Percentiles rank a stretch among this genome's conserved stretches.
Conservation (phyloP, 1,139 yeast genomes). For the Yamadazyma conglobata region DNA sequence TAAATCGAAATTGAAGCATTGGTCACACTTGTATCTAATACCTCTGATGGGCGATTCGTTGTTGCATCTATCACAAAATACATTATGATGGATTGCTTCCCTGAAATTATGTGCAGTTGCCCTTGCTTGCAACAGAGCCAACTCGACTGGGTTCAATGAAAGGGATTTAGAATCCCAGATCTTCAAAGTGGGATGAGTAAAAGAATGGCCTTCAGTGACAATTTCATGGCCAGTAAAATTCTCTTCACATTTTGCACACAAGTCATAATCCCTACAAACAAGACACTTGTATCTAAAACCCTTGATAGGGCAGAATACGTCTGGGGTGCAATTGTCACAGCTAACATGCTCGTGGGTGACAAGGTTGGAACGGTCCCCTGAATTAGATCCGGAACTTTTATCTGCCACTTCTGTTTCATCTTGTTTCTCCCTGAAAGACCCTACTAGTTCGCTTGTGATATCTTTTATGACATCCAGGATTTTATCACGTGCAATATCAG, state of each 20-base stretch:
- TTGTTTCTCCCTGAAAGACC: conserved; percentile 5
- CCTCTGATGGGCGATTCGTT: conserved; percentile 36
- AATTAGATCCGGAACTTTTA: background rate
- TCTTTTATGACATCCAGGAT: conserved; percentile 13
- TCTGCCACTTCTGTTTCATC: background rate
- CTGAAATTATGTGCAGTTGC: conserved; percentile 1
- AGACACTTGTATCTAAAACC: conserved; percentile 56
- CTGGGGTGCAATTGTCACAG: conserved; percentile 45
- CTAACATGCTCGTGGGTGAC: conserved; percentile 20
- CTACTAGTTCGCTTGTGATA: conserved; percentile 10
- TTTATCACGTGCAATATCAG: conserved; percentile 16
- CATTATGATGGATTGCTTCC: conserved; percentile 16
- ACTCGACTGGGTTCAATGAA: conserved; percentile 6
- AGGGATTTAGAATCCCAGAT: conserved; percentile 19
- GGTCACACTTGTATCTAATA: conserved; percentile 49
- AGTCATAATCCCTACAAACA: conserved; percentile 53
- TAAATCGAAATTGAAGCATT: conserved; percentile 54
- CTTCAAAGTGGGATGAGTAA: conserved; percentile 32
- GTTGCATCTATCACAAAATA: conserved; percentile 42
- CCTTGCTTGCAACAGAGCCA: conserved; percentile 1
- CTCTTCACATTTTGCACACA: conserved; percentile 50
- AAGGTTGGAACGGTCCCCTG: too few species aligned
- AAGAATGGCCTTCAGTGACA: conserved; percentile 18
- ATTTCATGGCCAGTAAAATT: conserved; percentile 13
- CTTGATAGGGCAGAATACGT: conserved; percentile 26